A percentile compares a stretch with the other conserved stretches of the same genome.
These are phyloP conservation scores for Elongisporangium prolatum DNA, from an alignment of 352 stramenopile genomes.

Conservation along the genomic window DNA sequence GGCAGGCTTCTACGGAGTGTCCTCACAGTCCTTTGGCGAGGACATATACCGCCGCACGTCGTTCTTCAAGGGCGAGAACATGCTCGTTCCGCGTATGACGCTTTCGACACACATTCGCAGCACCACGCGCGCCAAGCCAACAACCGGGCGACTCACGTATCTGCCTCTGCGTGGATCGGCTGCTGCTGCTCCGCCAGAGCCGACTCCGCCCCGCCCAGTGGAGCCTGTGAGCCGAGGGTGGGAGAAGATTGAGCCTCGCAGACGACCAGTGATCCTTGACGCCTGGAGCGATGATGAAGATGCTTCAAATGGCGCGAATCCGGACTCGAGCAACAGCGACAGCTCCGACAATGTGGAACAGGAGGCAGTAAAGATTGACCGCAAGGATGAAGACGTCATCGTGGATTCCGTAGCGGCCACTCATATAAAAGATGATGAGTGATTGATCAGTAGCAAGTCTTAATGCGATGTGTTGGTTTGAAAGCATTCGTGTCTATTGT, in stretches of 20 bases:
- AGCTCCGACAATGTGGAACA: no score
- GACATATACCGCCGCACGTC: constrained; percentile 64
- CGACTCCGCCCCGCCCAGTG: constrained; percentile 16
- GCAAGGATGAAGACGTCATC: no score
- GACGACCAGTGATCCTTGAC: constrained; percentile 40
- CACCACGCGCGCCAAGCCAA: constrained; percentile 14
- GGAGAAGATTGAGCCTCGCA: constrained; percentile 59
- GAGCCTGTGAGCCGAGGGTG: constrained; percentile 49
- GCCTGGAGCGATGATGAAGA: constrained; percentile 80
- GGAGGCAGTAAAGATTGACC: no score
- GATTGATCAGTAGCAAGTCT: no score
- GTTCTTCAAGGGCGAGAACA: constrained; percentile 65
- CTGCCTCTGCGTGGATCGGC: constrained; percentile 34
- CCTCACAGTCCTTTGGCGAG: constrained; percentile 74
- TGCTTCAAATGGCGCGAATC: constrained; percentile 3
- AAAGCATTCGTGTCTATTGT: no score
- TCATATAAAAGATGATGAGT: no score
- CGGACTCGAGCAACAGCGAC: neutral
- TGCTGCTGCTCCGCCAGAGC: constrained; percentile 9
- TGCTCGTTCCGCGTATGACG: constrained; percentile 43
- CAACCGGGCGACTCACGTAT: constrained; percentile 45
- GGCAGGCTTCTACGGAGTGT: constrained; percentile 53
- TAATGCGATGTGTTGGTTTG: no score
- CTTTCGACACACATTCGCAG: constrained; percentile 51
- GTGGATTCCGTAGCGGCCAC: no score